These are phyloP conservation scores for Tubosaeta brunneosetosa DNA, from an alignment of 768 basidiomycete species.

Conservation along the genomic window DNA sequence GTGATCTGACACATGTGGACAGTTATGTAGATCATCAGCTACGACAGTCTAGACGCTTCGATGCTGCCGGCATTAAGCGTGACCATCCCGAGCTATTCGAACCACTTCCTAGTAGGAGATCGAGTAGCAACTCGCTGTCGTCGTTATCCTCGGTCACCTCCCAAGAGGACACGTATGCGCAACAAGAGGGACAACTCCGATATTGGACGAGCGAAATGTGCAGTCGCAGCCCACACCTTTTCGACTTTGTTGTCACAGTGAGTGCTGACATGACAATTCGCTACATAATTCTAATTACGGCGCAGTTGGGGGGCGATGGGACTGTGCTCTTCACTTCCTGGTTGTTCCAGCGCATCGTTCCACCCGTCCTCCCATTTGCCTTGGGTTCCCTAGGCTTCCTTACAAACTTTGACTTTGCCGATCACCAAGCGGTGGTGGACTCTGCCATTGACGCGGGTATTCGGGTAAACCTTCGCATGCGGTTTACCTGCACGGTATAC, in stretches of 20 bases:
- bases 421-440: constrained; percentile 83
- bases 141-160: constrained; percentile 45
- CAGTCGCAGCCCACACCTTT: constrained; percentile 80
- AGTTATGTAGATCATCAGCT: constrained; percentile 96
- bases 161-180: constrained; percentile 34
- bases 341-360: constrained; percentile 97
- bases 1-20: constrained; percentile 14
- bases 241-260: constrained; percentile 97
- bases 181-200: constrained; percentile 84
- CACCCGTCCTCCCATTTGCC: constrained; percentile 97
- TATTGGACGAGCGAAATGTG: constrained; percentile 99
- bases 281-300: constrained; percentile 8
- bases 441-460: constrained; percentile 88
- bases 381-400: constrained; percentile 96
- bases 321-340: constrained; percentile 98
- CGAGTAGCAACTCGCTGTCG: constrained; percentile 59
- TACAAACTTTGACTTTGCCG: constrained; percentile 91
- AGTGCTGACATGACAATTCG: constrained; percentile 26
- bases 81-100: constrained; percentile 87
- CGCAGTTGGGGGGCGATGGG: constrained; percentile 93
- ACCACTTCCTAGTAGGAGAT: constrained; percentile 70
- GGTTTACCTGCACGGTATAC: constrained; percentile 98
- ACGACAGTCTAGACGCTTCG: constrained; percentile 84
- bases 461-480: constrained; percentile 96
- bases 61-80: constrained; percentile 80